A percentile compares a stretch with the other conserved stretches of the same genome.
These are phyloP conservation scores for Colletotrichum lini DNA, from an alignment of 2,329 filamentous ascomycete genomes.

Conservation along the genomic window DNA sequence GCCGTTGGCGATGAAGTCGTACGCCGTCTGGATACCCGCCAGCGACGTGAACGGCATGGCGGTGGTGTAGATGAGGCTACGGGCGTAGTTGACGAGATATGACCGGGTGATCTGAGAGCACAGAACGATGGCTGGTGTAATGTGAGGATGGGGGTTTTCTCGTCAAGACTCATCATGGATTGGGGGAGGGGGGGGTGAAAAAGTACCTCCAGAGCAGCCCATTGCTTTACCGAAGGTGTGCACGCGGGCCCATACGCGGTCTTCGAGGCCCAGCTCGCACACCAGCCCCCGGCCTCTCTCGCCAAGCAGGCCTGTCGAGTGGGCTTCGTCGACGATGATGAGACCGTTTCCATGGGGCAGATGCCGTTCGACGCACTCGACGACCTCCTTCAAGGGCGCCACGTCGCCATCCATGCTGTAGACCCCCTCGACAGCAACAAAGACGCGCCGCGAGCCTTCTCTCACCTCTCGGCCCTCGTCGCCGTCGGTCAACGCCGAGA, in stretches of 20 bases:
- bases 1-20: constrained; percentile 68
- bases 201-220: constrained; percentile 77
- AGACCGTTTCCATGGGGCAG: constrained; percentile 72
- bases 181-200: background rate
- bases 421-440: constrained; percentile 78
- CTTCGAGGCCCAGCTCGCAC: constrained; percentile 68
- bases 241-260: constrained; percentile 69
- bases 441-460: constrained; percentile 66
- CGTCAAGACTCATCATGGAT: background rate
- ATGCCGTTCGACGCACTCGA: constrained; percentile 67
- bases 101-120: constrained; percentile 71
- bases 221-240: constrained; percentile 79
- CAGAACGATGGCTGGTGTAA: constrained; percentile 65
- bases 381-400: constrained; percentile 73
- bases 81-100: constrained; percentile 82
- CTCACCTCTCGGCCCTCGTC: constrained; percentile 51
- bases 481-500: constrained; percentile 51
- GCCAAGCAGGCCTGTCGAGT: constrained; percentile 75
- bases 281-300: constrained; percentile 70
- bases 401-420: constrained; percentile 91
- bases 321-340: constrained; percentile 78
- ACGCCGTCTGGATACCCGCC: constrained; percentile 70
- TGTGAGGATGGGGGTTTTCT: constrained; percentile 21
- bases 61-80: constrained; percentile 82
- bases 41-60: constrained; percentile 75